Evolutionary conservation across 148 eudicot species (phyloP), one percentile per base, ranked within the genome.

Genomic region (Fagopyrum homotropicum): DNA sequence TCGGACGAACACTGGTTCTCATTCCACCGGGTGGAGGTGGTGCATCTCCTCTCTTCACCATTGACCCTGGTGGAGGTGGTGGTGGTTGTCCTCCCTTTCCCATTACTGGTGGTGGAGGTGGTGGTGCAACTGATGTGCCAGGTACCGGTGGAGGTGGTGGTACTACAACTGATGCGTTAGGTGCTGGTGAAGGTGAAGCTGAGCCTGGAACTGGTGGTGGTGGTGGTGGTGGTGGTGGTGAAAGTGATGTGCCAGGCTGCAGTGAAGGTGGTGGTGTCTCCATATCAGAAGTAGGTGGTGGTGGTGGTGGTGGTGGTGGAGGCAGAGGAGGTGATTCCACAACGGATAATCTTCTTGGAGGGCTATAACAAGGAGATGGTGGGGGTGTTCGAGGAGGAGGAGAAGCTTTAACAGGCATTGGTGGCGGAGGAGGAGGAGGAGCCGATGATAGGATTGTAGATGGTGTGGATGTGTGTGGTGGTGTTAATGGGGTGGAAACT

Each of bases 21-120:
- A 85, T 88, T 9, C 87, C 89, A 45, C 79, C 74, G 4, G 94
- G 99, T 61, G 97, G 98, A 14, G 97, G 91, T 26, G 81, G 85
- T 44, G 72, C 88, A 63, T 82, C 86, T 49, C 78, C 85, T 19
- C 80, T 81, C 10, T 15, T 52, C 81, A 82, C 75, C 1, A 88
- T 88, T 68, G 88, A 88, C 48, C 88, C 87, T 16, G 89, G 88
- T 43, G 90, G 82, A 9, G 88, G 84, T 43, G 90, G 82, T 12
- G 88, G 84, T 30, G 81, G 26, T 14, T 81, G 70, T 72, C 85
- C 77, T 69, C 79, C 64, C 77, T 45, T 68, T 50, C 76, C 69
- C 60, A 72, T 76, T 3, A 83, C 77, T 22, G 83, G 83, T 51
- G 88, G 89, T 26, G 92, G 92, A 0, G 88, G 72, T 49, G 9